These are phyloP conservation scores for Cryptosporidium sp. DNA, from an alignment of 169 alveolate species.

Conservation along the genomic window DNA sequence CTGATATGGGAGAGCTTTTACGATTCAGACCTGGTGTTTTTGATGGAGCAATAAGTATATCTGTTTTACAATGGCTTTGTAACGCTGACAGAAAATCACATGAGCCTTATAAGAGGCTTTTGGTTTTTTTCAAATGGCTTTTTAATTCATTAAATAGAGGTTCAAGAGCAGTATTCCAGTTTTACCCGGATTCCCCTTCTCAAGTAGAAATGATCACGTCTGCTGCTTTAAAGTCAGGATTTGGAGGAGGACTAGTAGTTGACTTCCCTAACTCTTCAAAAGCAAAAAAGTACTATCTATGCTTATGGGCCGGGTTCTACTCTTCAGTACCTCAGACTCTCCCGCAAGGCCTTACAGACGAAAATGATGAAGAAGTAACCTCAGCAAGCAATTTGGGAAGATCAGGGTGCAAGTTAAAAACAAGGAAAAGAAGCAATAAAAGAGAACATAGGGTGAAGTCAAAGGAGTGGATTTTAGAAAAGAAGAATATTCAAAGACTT, in stretches of 20 bases:
- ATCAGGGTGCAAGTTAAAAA: slow-evolving; percentile 12
- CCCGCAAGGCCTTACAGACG: slow-evolving; percentile 79
- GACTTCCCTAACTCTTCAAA: slow-evolving; percentile 96
- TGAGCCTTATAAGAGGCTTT: slow-evolving; percentile 91
- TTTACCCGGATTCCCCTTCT: slow-evolving; percentile 95
- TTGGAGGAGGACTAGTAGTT: slow-evolving; percentile 95
- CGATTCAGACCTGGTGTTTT: slow-evolving; percentile 90
- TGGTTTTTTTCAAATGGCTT: slow-evolving; percentile 90
- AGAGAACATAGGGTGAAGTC: slow-evolving; percentile 78
- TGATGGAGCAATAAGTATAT: slow-evolving; percentile 93
- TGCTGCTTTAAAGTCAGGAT: slow-evolving; percentile 93
- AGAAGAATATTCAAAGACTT: slow-evolving; percentile 92
- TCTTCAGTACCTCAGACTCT: slow-evolving; percentile 78
- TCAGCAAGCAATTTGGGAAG: slow-evolving; percentile 58
- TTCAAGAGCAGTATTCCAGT: slow-evolving; percentile 94
- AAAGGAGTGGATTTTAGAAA: slow-evolving; percentile 90
- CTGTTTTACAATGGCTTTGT: slow-evolving; percentile 96
- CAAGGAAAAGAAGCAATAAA: slow-evolving; percentile 48
- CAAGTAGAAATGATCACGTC: slow-evolving; percentile 93
- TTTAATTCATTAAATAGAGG: slow-evolving; percentile 88
- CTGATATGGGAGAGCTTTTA: slow-evolving; percentile 94
- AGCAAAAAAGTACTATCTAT: slow-evolving; percentile 95
- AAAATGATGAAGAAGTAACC: slow-evolving; percentile 75
- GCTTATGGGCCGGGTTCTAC: slow-evolving; percentile 91
- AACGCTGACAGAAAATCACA: slow-evolving; percentile 91